Evolutionary conservation across 2,329 filamentous ascomycete species (phyloP).

Genomic region (Beauveria rudraprayagi): DNA sequence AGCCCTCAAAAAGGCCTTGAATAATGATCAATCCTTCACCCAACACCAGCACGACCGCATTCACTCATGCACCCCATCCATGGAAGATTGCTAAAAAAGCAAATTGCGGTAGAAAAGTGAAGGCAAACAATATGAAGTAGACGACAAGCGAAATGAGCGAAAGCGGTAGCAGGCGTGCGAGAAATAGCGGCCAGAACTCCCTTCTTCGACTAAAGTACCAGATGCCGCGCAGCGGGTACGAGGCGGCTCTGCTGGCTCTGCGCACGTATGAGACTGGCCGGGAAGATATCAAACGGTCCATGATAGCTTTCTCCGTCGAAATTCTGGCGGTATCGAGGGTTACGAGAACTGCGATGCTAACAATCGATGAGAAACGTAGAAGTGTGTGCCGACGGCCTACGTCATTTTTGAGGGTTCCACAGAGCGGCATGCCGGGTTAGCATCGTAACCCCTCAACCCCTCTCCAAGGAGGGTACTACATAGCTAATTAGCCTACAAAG

Average conservation of each 20-base stretch:
- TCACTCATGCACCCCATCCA: slow-evolving; percentile 79
- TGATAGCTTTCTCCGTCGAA: not conserved
- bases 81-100: slow-evolving; percentile 88
- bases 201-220: slow-evolving; percentile 71
- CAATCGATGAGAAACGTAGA: not conserved
- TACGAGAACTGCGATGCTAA: not conserved
- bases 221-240: slow-evolving; percentile 62
- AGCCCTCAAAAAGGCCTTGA: slow-evolving; percentile 63
- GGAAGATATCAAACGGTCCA: slow-evolving; percentile 6
- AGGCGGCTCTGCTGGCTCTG: slow-evolving; percentile 38
- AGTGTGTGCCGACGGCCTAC: not conserved
- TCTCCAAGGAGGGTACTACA: too few relatives aligned
- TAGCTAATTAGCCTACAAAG: too few relatives aligned
- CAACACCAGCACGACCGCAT: slow-evolving; percentile 79
- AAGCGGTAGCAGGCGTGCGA: slow-evolving; percentile 69
- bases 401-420: not conserved
- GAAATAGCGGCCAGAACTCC: slow-evolving; percentile 76
- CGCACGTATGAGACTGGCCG: slow-evolving; percentile 33
- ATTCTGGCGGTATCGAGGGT: not conserved
- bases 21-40: slow-evolving; percentile 70
- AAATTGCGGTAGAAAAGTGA: slow-evolving; percentile 81
- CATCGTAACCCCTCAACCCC: too few relatives aligned
- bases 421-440: not conserved
- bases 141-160: slow-evolving; percentile 75
- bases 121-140: slow-evolving; percentile 78